Conservation (phyloP, 2,329 filamentous ascomycete genomes). For the Amauroascus niger region DNA sequence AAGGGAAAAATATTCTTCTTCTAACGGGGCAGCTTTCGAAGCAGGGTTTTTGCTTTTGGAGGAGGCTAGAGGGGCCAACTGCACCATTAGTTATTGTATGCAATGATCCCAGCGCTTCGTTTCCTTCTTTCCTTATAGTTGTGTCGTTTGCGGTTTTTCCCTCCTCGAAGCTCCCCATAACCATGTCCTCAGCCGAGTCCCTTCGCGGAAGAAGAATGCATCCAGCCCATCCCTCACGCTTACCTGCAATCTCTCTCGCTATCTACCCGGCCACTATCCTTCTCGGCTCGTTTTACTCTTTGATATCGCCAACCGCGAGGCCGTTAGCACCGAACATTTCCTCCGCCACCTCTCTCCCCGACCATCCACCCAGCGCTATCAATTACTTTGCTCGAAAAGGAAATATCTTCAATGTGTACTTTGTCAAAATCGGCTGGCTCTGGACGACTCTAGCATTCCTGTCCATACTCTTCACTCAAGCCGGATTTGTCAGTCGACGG, state of each 20-base stretch:
- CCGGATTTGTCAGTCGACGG: conserved; percentile 42
- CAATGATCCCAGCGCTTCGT: background rate
- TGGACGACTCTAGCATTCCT: conserved; percentile 74
- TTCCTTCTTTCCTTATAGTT: background rate
- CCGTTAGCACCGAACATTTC: conserved; percentile 48
- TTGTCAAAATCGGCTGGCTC: conserved; percentile 91
- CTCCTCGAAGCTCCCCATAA: background rate
- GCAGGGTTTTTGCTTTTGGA: background rate
- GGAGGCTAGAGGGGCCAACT: background rate
- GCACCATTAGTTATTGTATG: background rate
- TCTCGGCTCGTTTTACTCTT: conserved; percentile 71
- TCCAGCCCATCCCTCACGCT: conserved; percentile 17
- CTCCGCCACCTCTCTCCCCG: conserved; percentile 19
- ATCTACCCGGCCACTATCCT: conserved; percentile 70
- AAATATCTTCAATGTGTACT: conserved; percentile 85
- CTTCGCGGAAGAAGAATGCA: background rate
- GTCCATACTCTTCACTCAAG: conserved; percentile 60
- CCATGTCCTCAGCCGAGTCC: background rate
- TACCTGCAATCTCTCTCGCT: conserved; percentile 55
- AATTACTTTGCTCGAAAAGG: conserved; percentile 87
- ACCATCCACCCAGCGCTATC: conserved; percentile 20
- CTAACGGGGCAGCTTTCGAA: background rate
- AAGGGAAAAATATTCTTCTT: too few species aligned
- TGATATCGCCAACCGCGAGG: conserved; percentile 61
- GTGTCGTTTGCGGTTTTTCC: background rate